Evolutionary conservation across 163 green algal genomes (phyloP).

Genomic region (Scenedesmus sp.): DNA sequence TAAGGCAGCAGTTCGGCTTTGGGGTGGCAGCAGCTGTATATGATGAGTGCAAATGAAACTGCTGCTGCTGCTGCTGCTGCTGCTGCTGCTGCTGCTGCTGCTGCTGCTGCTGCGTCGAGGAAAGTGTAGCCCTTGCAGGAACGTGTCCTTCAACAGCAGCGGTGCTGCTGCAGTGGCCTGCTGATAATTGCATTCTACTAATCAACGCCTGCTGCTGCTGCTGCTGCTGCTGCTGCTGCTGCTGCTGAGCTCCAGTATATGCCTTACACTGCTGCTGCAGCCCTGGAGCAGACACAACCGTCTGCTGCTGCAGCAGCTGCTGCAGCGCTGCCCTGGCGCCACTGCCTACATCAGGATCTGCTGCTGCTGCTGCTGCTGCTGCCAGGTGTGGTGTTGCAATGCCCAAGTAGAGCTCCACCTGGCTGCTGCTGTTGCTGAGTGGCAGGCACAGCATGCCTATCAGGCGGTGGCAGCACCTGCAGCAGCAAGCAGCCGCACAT

Average conservation of each 20-base stretch:
- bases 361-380: slow-evolving; percentile 10
- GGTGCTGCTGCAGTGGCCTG: background rate
- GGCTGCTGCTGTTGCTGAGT: slow-evolving; percentile 22
- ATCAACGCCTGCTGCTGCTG: background rate
- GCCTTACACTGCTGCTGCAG: background rate
- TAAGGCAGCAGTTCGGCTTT: background rate
- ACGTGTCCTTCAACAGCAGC: background rate
- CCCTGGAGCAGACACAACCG: background rate
- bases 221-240: slow-evolving; percentile 20
- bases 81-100: background rate
- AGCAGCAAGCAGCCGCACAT: background rate
- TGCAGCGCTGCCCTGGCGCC: background rate
- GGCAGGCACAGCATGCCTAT: slow-evolving; percentile 14
- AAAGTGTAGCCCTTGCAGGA: background rate
- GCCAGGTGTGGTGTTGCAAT: background rate
- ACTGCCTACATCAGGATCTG: background rate
- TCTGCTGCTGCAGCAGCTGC: background rate
- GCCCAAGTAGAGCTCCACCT: slow-evolving; percentile 28
- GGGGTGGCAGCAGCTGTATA: background rate
- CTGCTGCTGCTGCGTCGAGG: background rate
- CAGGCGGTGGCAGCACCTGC: slow-evolving; percentile 40
- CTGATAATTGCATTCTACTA: background rate
- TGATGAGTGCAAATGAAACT: background rate
- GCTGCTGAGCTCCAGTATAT: background rate
- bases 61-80: background rate